phyloP scores from a whole-genome alignment of 179 eudicot genomes.

The Patellifolia procumbens region DNA sequence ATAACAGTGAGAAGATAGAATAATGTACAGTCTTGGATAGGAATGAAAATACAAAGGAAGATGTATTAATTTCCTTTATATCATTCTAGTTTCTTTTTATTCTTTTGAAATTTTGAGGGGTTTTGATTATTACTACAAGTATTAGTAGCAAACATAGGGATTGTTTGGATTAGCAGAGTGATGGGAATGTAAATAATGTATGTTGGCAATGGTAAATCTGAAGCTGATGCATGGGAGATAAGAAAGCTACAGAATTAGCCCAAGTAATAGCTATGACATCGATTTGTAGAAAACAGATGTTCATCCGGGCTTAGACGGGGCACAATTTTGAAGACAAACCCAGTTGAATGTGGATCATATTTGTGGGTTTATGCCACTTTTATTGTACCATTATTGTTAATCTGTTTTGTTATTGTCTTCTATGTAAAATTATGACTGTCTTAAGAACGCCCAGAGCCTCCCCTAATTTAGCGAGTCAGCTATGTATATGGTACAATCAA shows the following conservation, averaged over 20 bases:
- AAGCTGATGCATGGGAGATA: not conserved
- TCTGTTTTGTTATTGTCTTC: not conserved
- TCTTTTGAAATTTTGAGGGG: not conserved
- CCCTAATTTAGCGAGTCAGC: not conserved
- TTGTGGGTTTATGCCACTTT: not conserved
- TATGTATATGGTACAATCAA: conserved; percentile 1
- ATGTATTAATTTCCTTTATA: not conserved
- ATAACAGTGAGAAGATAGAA: conserved; percentile 8
- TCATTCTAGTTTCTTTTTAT: not conserved
- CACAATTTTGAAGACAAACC: conserved; percentile 21
- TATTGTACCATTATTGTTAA: not conserved
- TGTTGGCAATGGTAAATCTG: conserved; percentile 8
- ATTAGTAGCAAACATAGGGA: conserved; percentile 25
- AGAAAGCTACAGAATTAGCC: not conserved
- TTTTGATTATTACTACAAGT: conserved; percentile 11
- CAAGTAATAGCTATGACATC: not conserved
- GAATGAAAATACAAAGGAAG: conserved; percentile 12
- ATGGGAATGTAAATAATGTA: conserved; percentile 19
- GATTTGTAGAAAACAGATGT: not conserved
- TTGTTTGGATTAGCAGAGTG: conserved; percentile 13
- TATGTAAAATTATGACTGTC: not conserved
- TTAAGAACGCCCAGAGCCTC: not conserved
- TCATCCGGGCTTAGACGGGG: not conserved
- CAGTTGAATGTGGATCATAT: conserved; percentile 20
- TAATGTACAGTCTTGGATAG: conserved; percentile 36